phyloP scores from a whole-genome alignment of 495 filamentous ascomycete genomes.

The Hypoxylon intermedium region DNA sequence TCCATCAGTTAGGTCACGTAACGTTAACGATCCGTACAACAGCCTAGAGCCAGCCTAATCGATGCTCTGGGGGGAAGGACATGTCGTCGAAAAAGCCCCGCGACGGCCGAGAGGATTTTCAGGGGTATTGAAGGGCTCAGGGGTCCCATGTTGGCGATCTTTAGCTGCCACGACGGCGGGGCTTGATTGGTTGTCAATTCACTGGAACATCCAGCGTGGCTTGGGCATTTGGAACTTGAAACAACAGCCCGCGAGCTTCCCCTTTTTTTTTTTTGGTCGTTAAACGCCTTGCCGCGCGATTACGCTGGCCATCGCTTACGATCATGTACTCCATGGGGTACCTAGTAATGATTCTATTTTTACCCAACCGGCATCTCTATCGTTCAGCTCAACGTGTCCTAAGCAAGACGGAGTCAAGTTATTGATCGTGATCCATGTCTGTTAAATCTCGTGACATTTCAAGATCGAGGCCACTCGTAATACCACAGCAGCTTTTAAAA shows the following conservation, averaged over 20 bases:
- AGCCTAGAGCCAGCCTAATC: constrained; percentile 2
- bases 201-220: constrained; percentile 1
- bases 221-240: constrained; percentile 20
- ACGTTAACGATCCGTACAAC: constrained; percentile 10
- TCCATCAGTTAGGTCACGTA: constrained; percentile 7
- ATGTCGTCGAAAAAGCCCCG: constrained; percentile 17
- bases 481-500: too few relatives aligned
- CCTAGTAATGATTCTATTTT: background rate
- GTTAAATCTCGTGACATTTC: too few relatives aligned
- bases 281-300: constrained; percentile 32
- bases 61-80: constrained; percentile 15
- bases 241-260: constrained; percentile 6
- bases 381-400: background rate
- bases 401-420: too few relatives aligned
- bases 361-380: background rate
- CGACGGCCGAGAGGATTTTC: constrained; percentile 23
- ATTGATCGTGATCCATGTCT: too few relatives aligned
- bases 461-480: too few relatives aligned
- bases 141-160: constrained; percentile 12
- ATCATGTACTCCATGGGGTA: too few relatives aligned
- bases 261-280: constrained; percentile 14
- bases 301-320: background rate
- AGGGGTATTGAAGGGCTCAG: constrained; percentile 16
- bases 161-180: constrained; percentile 6
- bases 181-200: constrained; percentile 20